Evolutionary conservation across 2,329 filamentous ascomycete species (phyloP).

Genomic region (Alternaria angustiovoidea): DNA sequence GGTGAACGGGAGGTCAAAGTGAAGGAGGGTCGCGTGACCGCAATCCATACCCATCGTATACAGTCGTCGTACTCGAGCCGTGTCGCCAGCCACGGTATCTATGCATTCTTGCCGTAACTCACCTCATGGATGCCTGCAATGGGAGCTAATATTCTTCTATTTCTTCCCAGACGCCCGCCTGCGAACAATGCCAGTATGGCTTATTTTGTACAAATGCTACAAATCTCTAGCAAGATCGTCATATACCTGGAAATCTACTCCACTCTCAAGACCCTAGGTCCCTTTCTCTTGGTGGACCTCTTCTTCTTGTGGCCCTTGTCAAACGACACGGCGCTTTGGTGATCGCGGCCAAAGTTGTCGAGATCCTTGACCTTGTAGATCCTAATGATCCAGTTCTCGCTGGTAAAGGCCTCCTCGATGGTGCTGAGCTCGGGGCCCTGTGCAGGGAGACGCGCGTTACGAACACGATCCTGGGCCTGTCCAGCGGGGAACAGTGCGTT

Average conservation of each 20-base stretch:
- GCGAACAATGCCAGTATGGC: slow-evolving; percentile 23
- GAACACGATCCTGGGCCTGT: slow-evolving; percentile 89
- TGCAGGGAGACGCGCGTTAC: slow-evolving; percentile 79
- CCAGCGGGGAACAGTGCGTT: slow-evolving; percentile 88
- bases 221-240: slow-evolving; percentile 26
- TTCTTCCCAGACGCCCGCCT: slow-evolving; percentile 41
- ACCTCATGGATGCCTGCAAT: not conserved
- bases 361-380: slow-evolving; percentile 99
- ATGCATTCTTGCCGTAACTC: slow-evolving; percentile 3
- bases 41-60: not conserved
- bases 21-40: slow-evolving; percentile 15
- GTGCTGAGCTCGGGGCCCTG: slow-evolving; percentile 85
- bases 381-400: slow-evolving; percentile 99
- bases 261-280: slow-evolving; percentile 74
- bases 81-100: not conserved
- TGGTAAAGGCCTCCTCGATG: slow-evolving; percentile 96
- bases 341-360: slow-evolving; percentile 93
- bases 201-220: slow-evolving; percentile 41
- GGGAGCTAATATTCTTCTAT: slow-evolving; percentile 31
- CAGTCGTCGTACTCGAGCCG: not conserved
- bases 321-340: slow-evolving; percentile 73
- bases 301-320: slow-evolving; percentile 86
- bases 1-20: slow-evolving; percentile 12
- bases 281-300: slow-evolving; percentile 75
- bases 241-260: slow-evolving; percentile 61